Base-by-base conservation (phyloP, 2,329 filamentous ascomycete genomes). In the Venturia carpophila region DNA sequence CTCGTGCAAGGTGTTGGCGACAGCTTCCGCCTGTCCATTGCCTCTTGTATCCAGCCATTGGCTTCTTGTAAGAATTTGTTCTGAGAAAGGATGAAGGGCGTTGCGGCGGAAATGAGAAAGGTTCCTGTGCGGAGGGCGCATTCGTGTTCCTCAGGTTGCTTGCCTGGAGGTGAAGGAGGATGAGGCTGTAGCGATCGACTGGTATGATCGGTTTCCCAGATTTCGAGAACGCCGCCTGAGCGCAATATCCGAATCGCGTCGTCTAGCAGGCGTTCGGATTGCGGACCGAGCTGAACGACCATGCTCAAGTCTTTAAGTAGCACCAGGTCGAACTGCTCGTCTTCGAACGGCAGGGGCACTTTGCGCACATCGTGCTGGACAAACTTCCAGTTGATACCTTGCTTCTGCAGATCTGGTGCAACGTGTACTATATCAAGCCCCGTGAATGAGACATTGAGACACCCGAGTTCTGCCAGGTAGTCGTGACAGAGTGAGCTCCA, bases 401-500 rank as follows among this genome's bases (percentile, higher is more conserved):
- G 86, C 69, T 86, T 85, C 70, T 82, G 78, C 69, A 87, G 73
- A 69, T 86, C 82, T 42, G 84, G 83, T 9, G 88, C 87, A 30
- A 93, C 75, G 5, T 89, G 87, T 10, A 89, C 88, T 65, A 96
- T 85, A 73, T 96, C 92, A 49, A 96, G 76, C 1, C 92, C 92
- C 0, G 88, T 90, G 73, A 95, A 96, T 5, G 85, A 84, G 27
- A 95, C 87, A 67, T 86, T 82, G 5, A 81, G 77, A 71, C 89
- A 83, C 17, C 91, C 91, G 65, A 84, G 80, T 61, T 84, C 82
- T 65, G 83, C 81, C 72, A 92, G 91, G 75, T 90, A 89, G 43
- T 90, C 85, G 74, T 96, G 89, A 74, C 91, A 95, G 79, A 91
- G 87, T 41, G 90, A 88, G 70, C 90, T 92, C 92, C 92, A 97